These are phyloP conservation scores for Trichophyton schoenleinii DNA, from an alignment of 2,329 filamentous ascomycete genomes.

Conservation along the genomic window DNA sequence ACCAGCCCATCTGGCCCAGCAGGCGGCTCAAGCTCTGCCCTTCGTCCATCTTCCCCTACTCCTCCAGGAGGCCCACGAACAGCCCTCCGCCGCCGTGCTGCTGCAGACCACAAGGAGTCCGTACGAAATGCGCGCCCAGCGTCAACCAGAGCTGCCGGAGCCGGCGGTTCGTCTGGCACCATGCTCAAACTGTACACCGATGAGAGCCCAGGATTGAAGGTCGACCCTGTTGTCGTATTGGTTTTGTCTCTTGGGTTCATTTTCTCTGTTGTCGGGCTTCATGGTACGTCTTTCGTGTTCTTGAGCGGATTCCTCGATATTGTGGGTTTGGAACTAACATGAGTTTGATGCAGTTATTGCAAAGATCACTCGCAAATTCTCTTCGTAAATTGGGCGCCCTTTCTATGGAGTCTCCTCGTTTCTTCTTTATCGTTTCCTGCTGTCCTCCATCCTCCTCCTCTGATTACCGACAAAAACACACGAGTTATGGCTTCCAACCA, in stretches of 20 bases:
- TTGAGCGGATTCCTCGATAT: not conserved
- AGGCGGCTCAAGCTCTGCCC: conserved; percentile 57
- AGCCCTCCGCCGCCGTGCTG: conserved; percentile 86
- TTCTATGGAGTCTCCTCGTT: not conserved
- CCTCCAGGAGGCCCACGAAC: conserved; percentile 89
- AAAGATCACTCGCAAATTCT: conserved; percentile 85
- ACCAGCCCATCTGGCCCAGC: conserved; percentile 32
- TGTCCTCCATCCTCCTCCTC: not conserved
- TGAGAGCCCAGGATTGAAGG: conserved; percentile 92
- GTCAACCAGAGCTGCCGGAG: conserved; percentile 85
- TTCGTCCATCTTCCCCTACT: conserved; percentile 73
- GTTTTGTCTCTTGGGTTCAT: conserved; percentile 96
- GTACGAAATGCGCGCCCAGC: conserved; percentile 84
- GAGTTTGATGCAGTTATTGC: conserved; percentile 58
- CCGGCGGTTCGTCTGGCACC: conserved; percentile 90
- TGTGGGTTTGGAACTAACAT: not conserved
- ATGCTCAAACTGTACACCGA: conserved; percentile 99
- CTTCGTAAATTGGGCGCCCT: conserved; percentile 20
- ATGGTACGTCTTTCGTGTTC: conserved; percentile 55
- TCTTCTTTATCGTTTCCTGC: not conserved
- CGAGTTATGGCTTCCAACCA: not conserved
- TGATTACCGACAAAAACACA: not conserved
- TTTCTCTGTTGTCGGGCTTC: conserved; percentile 92
- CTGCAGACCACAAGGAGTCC: conserved; percentile 95
- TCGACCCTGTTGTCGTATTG: conserved; percentile 93